These are phyloP conservation scores for Zasmidium angulare DNA, from an alignment of 2,329 filamentous ascomycete genomes.

Conservation along the genomic window DNA sequence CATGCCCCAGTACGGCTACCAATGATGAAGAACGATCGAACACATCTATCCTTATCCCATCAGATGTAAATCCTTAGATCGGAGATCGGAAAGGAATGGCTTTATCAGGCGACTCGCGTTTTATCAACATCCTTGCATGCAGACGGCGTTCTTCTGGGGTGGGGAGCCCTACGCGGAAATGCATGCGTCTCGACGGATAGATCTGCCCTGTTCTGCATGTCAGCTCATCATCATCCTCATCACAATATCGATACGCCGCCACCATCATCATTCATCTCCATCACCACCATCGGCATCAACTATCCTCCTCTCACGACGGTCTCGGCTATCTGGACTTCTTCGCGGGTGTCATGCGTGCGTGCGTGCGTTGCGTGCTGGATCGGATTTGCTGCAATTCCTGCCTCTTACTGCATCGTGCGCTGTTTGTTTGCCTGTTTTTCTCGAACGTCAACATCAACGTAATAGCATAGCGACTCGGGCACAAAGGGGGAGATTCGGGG, in stretches of 20 bases:
- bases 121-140: neutral
- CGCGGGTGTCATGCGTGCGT: neutral
- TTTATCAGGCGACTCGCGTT: neutral
- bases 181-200: neutral
- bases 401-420: neutral
- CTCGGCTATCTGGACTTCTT: neutral
- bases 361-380: neutral
- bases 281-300: neutral
- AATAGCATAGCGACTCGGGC: conserved; percentile 13
- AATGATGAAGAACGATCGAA: conserved; percentile 13
- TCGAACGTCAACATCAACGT: neutral
- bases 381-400: neutral
- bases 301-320: neutral
- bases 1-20: conserved; percentile 38
- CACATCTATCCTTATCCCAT: neutral
- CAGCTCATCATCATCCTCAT: neutral
- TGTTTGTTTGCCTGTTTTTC: neutral
- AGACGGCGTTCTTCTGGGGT: neutral
- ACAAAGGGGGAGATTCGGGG: neutral
- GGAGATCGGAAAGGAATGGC: too few species aligned
- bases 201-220: neutral
- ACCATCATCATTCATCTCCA: neutral
- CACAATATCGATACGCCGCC: neutral
- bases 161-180: neutral
- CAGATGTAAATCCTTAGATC: neutral